Evolutionary conservation across 176 grass and related monocot genomes (phyloP).

Genomic region (Oryza coarctata): DNA sequence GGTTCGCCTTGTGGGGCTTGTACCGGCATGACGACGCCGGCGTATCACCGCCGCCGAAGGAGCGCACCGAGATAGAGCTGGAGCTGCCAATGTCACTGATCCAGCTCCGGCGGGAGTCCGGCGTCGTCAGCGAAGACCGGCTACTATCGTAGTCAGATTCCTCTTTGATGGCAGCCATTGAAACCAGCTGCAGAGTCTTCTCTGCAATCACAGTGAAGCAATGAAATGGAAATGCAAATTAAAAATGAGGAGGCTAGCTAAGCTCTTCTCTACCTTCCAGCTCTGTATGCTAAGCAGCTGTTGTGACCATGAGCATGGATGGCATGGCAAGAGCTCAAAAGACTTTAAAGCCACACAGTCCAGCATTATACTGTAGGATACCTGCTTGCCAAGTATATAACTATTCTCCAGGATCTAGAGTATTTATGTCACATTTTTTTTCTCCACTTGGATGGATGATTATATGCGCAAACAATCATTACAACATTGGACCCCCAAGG

Average conservation of each 20-base stretch:
- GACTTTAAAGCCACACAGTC: conserved; percentile 10
- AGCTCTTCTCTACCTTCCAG: conserved; percentile 4
- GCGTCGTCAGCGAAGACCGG: conserved; percentile 65
- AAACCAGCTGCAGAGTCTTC: conserved; percentile 15
- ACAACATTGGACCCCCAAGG: conserved; percentile 38
- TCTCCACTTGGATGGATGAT: conserved; percentile 50
- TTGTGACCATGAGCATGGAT: conserved; percentile 18
- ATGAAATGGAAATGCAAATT: conserved; percentile 19
- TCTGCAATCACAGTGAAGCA: not conserved
- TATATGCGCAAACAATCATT: conserved; percentile 41
- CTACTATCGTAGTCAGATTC: conserved; percentile 90
- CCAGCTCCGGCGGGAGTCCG: conserved; percentile 68
- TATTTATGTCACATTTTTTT: conserved; percentile 45
- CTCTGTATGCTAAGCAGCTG: conserved; percentile 28
- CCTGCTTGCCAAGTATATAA: conserved; percentile 32
- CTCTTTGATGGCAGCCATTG: conserved; percentile 53
- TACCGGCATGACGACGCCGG: not conserved
- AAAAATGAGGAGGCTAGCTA: conserved; percentile 4
- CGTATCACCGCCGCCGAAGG: conserved; percentile 27
- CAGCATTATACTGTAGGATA: conserved; percentile 33
- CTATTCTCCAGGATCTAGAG: conserved; percentile 45
- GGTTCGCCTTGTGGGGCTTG: conserved; percentile 87
- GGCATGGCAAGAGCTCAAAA: conserved; percentile 17
- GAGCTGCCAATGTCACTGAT: conserved; percentile 82
- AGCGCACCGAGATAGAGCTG: conserved; percentile 68